Conservation (phyloP, 139 green algal genomes). For the Pycnococcus provasolii region DNA sequence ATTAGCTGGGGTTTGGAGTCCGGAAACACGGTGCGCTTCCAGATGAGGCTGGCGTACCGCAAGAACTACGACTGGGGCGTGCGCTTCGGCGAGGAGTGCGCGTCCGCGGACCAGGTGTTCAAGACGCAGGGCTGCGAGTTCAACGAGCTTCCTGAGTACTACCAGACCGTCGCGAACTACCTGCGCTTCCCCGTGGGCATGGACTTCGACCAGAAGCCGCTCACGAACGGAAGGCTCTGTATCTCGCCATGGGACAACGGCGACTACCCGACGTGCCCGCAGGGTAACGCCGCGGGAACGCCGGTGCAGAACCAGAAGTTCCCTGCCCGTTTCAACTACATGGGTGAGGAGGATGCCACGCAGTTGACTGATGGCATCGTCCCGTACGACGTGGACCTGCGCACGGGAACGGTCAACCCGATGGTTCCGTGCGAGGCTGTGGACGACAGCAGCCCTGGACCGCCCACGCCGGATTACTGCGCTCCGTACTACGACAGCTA, state of each 20-base stretch:
- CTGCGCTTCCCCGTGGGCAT: background rate
- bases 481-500: conserved; percentile 22
- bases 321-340: background rate
- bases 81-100: conserved; percentile 30
- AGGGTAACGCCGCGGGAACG: background rate
- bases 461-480: conserved; percentile 2
- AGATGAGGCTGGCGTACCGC: conserved; percentile 20
- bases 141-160: background rate
- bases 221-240: background rate
- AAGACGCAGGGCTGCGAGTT: background rate
- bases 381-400: background rate
- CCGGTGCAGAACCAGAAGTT: background rate
- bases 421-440: background rate
- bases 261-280: background rate
- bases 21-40: conserved; percentile 20
- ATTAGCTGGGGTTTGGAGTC: conserved; percentile 8
- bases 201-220: background rate
- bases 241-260: background rate
- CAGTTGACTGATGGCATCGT: background rate
- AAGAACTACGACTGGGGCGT: conserved; percentile 26
- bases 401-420: background rate
- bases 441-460: background rate
- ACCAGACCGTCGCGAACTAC: background rate
- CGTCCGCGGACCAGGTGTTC: background rate
- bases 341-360: background rate